Evolutionary conservation across 176 grass and related monocot species (phyloP), one percentile per base, ranked within the genome.

Genomic region (Guadua angustifolia): DNA sequence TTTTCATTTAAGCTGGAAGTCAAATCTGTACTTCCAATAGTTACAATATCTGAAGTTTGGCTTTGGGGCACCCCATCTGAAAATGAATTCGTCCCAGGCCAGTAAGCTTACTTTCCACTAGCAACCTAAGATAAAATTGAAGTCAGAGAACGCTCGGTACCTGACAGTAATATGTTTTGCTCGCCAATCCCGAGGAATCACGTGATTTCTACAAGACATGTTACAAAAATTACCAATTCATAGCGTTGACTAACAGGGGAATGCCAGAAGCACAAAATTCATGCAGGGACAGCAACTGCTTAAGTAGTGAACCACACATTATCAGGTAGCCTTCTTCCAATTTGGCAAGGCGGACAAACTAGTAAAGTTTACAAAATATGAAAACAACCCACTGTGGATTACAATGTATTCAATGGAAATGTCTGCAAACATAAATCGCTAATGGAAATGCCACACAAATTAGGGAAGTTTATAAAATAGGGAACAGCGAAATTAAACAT

Each of bases 1-100:
- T 74, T 40, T 43, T 7, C n/a, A 19, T 40, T 84, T 58, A 80
- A 16, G 59, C 26, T 32, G 60, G 16, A 85, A 77, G 38, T 44
- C 63, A 32, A 64, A 58, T 4, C 22, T 79, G 44, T 46, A 51
- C 3, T 71, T 83, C 5, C 26, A 84, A 29, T 2, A 50, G 62
- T 74, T 83, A 26, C 69, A 36, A 52, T 58, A 18, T 36, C 25
- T 78, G n/a, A 83, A 77, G 33, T 61, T 71, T 51, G 40, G 26
- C n/a, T 61, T 71, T 51, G 40, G 26, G 3, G 33, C 13, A 66
- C 67, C 29, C 7, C 35, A 24, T 36, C 38, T 17, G 24, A 76
- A 76, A 71, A 15, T 53, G 44, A 18, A 35, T 13, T 9, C 16
- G 67, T 45, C 4, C 13, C 63, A 65, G 47, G 32, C 60, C 7